phyloP scores from a whole-genome alignment of 805 yeast genomes.

The Teunomyces aglyptinius region DNA sequence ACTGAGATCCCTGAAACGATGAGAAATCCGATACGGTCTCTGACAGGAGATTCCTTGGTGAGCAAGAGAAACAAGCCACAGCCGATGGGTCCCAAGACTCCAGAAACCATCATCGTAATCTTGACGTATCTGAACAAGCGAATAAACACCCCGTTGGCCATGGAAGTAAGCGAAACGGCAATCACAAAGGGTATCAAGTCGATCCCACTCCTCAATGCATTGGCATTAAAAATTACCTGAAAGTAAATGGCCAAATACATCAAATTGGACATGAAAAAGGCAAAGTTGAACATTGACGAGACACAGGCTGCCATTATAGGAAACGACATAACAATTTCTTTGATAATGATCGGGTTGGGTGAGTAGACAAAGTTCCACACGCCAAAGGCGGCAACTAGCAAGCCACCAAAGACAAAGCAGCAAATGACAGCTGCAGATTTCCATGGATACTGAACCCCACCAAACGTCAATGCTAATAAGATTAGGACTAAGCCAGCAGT shows the following conservation, averaged over 20 bases:
- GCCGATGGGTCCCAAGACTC: slow-evolving; percentile 32
- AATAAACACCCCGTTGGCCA: slow-evolving; percentile 31
- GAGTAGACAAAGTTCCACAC: slow-evolving; percentile 44
- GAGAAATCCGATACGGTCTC: slow-evolving; percentile 31
- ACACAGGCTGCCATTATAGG: slow-evolving; percentile 39
- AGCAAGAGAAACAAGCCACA: slow-evolving; percentile 32
- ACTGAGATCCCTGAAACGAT: slow-evolving; percentile 33
- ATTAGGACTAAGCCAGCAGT: slow-evolving; percentile 44
- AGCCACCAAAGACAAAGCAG: slow-evolving; percentile 47
- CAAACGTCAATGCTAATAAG: slow-evolving; percentile 52
- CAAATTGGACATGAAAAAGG: slow-evolving; percentile 38
- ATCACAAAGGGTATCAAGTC: slow-evolving; percentile 35
- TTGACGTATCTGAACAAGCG: slow-evolving; percentile 28
- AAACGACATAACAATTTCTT: slow-evolving; percentile 35
- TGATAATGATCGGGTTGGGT: slow-evolving; percentile 46
- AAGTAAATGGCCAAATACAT: slow-evolving; percentile 38
- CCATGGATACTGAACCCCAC: slow-evolving; percentile 55
- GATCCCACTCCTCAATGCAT: slow-evolving; percentile 38
- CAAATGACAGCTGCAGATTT: slow-evolving; percentile 50
- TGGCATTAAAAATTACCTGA: slow-evolving; percentile 35
- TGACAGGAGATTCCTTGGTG: slow-evolving; percentile 18
- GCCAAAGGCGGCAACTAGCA: slow-evolving; percentile 31
- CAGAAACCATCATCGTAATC: slow-evolving; percentile 29
- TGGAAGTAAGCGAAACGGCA: slow-evolving; percentile 32
- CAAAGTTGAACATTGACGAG: slow-evolving; percentile 33